Evolutionary conservation across 1,284 basidiomycete species (phyloP), one percentile per base, ranked within the genome.

Genomic region (Leccinum solheimii): DNA sequence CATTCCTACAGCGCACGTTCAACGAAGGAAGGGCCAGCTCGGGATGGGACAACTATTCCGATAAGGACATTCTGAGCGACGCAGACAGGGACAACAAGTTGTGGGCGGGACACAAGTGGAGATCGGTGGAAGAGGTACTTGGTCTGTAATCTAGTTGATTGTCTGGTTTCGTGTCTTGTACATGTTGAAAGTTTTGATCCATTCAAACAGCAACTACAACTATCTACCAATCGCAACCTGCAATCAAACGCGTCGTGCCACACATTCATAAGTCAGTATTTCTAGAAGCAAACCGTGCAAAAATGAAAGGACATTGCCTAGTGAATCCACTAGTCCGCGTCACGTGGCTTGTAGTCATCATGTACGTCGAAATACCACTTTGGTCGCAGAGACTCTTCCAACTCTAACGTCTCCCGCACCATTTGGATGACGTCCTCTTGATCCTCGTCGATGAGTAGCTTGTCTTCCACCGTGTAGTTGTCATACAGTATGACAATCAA

Each of bases 91-190:
- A 65, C 8, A 74, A 75, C 55, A 67, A 59, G 51, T 40, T 26
- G 8, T 73, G 74, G 74, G 66, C 62, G 43, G 74, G 71, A 51
- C 71, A 75, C 50, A 36, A 56, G n/a, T 72, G 71, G 74, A 72
- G 32, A 53, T 57, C 64, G 5, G 62, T 73, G 8, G 72, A 66
- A 55, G 74, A 73, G 50, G 69, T 62, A 5, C 63, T 75, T 43
- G 62, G 57, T 27, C 58, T 75, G 66, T 73, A 60, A 62, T 54
- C 26, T 11, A 40, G n/a, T 19, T 45, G 38, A 23, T 16, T 55
- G 9, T 19, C 10, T 5, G 49, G 14, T 50, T 23, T 50, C 49
- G 5, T 34, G 19, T 53, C 32, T 36, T 23, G n/a, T 59, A 6
- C 14, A 48, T 59, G 36, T 48, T 7, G 3, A 48, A 27, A 16